These are phyloP conservation scores for Penicillium alfredii DNA, from an alignment of 495 filamentous ascomycete genomes.

Conservation along the genomic window DNA sequence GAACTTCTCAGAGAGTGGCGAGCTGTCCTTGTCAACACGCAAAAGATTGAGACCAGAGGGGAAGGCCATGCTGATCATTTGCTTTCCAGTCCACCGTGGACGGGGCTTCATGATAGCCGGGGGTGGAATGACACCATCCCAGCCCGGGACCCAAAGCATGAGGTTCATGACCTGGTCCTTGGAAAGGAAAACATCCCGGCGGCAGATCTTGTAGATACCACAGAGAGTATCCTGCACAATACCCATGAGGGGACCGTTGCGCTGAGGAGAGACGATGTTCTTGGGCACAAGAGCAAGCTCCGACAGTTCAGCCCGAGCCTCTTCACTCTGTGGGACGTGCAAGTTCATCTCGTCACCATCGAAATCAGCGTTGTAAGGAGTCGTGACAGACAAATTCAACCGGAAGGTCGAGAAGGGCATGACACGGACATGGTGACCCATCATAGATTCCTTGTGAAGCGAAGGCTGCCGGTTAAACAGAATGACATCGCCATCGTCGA, in stretches of 20 bases:
- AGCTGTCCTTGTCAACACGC: slow-evolving; percentile 51
- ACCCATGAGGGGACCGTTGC: slow-evolving; percentile 97
- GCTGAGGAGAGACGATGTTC: slow-evolving; percentile 96
- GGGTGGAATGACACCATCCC: slow-evolving; percentile 89
- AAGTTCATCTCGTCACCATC: slow-evolving; percentile 99
- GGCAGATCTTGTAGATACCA: slow-evolving; percentile 93
- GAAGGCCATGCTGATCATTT: slow-evolving; percentile 90
- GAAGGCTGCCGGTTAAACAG: slow-evolving; percentile 99
- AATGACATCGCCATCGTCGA: slow-evolving; percentile 93
- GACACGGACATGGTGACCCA: slow-evolving; percentile 94
- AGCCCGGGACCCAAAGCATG: slow-evolving; percentile 93
- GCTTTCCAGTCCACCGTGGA: slow-evolving; percentile 97
- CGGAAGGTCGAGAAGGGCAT: slow-evolving; percentile 99
- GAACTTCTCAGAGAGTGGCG: slow-evolving; percentile 47
- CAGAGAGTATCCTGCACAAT: slow-evolving; percentile 98
- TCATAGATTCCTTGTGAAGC: slow-evolving; percentile 99
- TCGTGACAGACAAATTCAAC: slow-evolving; percentile 93
- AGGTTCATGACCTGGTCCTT: slow-evolving; percentile 92
- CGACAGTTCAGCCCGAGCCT: slow-evolving; percentile 87
- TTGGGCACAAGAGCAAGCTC: slow-evolving; percentile 93
- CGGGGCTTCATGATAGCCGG: slow-evolving; percentile 88
- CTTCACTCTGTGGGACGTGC: slow-evolving; percentile 95
- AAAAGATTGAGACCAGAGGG: slow-evolving; percentile 78
- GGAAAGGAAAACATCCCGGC: slow-evolving; percentile 83
- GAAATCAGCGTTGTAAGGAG: slow-evolving; percentile 99